phyloP scores from a whole-genome alignment of 2,329 filamentous ascomycete genomes.

The Hymenoscyphus infarciens region DNA sequence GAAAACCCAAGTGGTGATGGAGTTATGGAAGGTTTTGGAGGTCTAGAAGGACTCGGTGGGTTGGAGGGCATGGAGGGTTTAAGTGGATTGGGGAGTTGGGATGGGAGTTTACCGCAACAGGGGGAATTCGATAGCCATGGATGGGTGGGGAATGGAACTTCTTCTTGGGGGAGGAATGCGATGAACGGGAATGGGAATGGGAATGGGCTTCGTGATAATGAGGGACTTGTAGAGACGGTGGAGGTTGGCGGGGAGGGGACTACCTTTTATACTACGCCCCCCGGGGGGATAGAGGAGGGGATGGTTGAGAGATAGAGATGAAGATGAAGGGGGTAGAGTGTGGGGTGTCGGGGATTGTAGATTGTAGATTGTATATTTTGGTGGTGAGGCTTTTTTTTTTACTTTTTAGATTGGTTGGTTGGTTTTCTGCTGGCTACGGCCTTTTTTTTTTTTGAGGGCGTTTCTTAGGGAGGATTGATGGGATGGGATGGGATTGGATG shows the following conservation, averaged over 20 bases:
- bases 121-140: neutral
- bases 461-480: too few relatives aligned
- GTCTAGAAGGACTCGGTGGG: neutral
- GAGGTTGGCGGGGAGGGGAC: neutral
- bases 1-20: neutral
- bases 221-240: neutral
- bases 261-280: neutral
- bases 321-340: neutral
- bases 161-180: neutral
- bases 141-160: neutral
- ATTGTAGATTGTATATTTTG: too few relatives aligned
- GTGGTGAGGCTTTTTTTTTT: too few relatives aligned
- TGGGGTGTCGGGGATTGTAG: too few relatives aligned
- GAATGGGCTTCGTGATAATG: neutral
- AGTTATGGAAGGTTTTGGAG: neutral
- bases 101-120: neutral
- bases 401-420: too few relatives aligned
- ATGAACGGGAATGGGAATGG: neutral
- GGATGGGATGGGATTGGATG: too few relatives aligned
- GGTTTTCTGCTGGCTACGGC: too few relatives aligned
- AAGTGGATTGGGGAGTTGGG: neutral
- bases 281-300: neutral
- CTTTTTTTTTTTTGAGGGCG: too few relatives aligned
- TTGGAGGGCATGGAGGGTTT: neutral
- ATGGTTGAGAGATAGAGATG: neutral